Conservation (phyloP, 2,329 filamentous ascomycete species). For the Colletotrichum australisinense region DNA sequence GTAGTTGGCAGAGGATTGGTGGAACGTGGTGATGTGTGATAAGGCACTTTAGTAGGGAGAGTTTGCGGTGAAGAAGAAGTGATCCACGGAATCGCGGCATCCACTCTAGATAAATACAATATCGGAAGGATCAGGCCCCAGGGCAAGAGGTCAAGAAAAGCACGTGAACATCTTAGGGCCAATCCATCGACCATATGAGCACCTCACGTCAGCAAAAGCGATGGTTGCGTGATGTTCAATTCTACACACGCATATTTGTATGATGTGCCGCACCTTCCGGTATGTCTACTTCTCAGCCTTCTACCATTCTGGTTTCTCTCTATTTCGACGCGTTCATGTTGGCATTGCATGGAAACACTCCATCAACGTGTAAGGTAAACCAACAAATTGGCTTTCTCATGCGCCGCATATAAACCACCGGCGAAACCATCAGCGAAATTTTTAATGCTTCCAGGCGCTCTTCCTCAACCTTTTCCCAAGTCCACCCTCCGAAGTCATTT, state of each 20-base stretch:
- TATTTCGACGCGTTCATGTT: background rate
- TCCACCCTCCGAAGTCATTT: slow-evolving; percentile 9
- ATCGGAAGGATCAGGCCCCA: background rate
- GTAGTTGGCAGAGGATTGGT: background rate
- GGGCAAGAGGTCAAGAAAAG: background rate
- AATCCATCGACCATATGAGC: background rate
- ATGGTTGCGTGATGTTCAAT: too few relatives aligned
- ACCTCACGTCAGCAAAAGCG: too few relatives aligned
- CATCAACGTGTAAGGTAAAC: background rate
- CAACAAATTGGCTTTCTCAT: slow-evolving; percentile 20
- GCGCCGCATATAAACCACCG: slow-evolving; percentile 18
- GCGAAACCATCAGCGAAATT: slow-evolving; percentile 20
- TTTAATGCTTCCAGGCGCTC: slow-evolving; percentile 16
- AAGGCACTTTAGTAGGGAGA: background rate
- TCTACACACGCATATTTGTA: too few relatives aligned
- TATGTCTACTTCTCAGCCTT: too few relatives aligned
- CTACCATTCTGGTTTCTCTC: too few relatives aligned
- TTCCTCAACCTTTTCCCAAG: slow-evolving; percentile 26
- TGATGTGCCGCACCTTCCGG: too few relatives aligned
- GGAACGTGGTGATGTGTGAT: background rate
- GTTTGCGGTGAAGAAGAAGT: background rate
- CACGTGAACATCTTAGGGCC: slow-evolving; percentile 11
- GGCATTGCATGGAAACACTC: background rate
- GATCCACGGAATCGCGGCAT: background rate
- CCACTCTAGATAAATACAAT: slow-evolving; percentile 8